Base-by-base conservation (phyloP, 2,329 filamentous ascomycete species). In the Paraphaeosphaeria minitans region DNA sequence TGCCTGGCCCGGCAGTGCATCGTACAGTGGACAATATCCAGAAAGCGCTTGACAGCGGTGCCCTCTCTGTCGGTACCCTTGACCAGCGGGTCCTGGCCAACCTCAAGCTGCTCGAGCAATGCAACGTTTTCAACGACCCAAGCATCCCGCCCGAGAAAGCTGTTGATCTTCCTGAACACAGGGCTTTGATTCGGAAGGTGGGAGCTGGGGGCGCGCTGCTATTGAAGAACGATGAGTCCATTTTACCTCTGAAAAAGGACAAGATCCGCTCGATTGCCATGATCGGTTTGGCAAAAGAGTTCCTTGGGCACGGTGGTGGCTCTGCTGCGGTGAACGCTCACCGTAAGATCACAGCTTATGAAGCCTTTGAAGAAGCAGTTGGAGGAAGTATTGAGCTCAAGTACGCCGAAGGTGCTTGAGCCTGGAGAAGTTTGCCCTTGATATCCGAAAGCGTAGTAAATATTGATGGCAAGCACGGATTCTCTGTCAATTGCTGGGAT, bases 221-320 rank as follows among this genome's bases (percentile, higher is more conserved):
- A 0, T 24, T 65, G 10, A 65, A 65, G 49, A 65, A 65, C 19
- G 42, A 61, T 6, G 3, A 21, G 5, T 47, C 53, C 1, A 46
- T 59, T 7, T 39, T 65, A 14, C 62, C 58, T 10, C 27, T 57
- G 4, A 27, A 37, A 19, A 22, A 4, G 3, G 35, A 37, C 24
- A 22, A 2, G 3, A 42, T 13, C 13, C 22, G 41, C 14, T 42
- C 35, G 9, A 82, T 90, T 58, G 87, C 87, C 4, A 88, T 91
- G 63, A 88, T 89, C 0, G 87, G 88, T 6, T 90, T 90, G 84
- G 89, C 87, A 1, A 84, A 89, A 29, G 64, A 75, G 37, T 69
- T 71, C n/a, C 55, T 71, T 19, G 74, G 72, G 13, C 70, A 72
- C 39, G 70, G 73, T 35, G 73, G 74, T 24, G 73, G 72, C 8